Conservation (phyloP, 768 basidiomycete genomes). For the Serendipita vermifera region DNA sequence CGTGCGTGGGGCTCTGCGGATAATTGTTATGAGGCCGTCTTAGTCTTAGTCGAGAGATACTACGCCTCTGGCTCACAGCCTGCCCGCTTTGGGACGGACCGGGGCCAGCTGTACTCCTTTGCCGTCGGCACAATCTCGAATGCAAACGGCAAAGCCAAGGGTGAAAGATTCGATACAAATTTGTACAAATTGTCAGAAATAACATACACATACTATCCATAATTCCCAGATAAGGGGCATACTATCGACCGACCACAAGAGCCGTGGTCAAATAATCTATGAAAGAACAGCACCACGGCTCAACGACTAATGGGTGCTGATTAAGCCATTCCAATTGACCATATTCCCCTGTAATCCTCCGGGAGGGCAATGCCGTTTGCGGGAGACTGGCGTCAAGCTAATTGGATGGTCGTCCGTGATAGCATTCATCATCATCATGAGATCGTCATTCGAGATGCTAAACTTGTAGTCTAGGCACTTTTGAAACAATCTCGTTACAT, state of each 20-base stretch:
- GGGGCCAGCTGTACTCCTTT: too few species aligned
- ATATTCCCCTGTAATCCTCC: neutral
- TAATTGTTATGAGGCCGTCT: too few species aligned
- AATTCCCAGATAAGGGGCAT: neutral
- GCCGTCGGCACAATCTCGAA: too few species aligned
- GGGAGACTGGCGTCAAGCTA: neutral
- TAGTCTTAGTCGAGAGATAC: too few species aligned
- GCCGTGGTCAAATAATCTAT: neutral
- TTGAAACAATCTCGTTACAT: neutral
- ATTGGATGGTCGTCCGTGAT: slow-evolving; percentile 7
- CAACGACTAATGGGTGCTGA: neutral
- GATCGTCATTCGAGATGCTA: neutral
- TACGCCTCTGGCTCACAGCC: too few species aligned
- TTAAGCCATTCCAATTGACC: neutral
- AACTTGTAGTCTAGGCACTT: neutral
- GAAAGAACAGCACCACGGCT: neutral
- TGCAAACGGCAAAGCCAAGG: too few species aligned
- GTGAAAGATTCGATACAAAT: neutral
- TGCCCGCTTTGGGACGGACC: too few species aligned
- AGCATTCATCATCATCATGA: neutral
- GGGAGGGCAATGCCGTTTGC: neutral
- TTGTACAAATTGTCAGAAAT: neutral
- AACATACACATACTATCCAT: neutral
- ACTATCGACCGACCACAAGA: neutral
- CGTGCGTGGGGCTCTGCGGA: too few species aligned